Base-by-base conservation (phyloP, 176 grass and related monocot species). In the Oryza brachyantha region DNA sequence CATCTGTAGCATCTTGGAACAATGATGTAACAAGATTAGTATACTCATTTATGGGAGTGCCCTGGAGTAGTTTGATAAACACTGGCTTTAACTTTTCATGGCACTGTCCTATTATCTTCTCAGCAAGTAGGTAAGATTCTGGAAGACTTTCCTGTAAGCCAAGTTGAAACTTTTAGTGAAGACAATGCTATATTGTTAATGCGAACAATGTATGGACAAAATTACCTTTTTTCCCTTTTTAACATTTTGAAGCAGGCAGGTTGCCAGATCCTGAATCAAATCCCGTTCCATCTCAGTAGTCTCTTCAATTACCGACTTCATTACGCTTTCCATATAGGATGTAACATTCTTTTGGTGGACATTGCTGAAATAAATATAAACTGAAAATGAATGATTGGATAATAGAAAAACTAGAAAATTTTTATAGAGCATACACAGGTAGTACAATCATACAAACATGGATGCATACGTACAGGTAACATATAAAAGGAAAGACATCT, bases 261-360 rank as follows among this genome's bases (percentile, higher is more conserved):
- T 88, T 66, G 86, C 66, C 46, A 97, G 52, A 25, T 94, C 89
- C 36, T 45, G 7, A 63, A 84, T 83, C 9, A 97, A 74, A 64
- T 91, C 76, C 70, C 94, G 46, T 19, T 50, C 46, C 5, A 50
- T 19, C 17, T 50, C 46, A 50, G 46, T 91, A 64, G 85, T 94
- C 73, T 94, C 94, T 60, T 97, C 80, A 75, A 97, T 86, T 35
- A 86, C 85, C 25, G 85, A 75, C 34, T 46, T 84, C 89, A 94
- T 90, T 80, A 92, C 88, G 36, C 36, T 83, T 80, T 97, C 91
- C 91, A 97, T 90, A 59, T 76, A 92, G 54, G 60, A 12, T 54
- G 79, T 75, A 32, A 94, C 77, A 37, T 70, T 72, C 64, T 90
- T 80, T 10, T 84, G 83, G 68, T 92, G 89, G 64, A 78, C 83